phyloP scores from a whole-genome alignment of 352 stramenopile species.

The Globisporangium orthogonon region DNA sequence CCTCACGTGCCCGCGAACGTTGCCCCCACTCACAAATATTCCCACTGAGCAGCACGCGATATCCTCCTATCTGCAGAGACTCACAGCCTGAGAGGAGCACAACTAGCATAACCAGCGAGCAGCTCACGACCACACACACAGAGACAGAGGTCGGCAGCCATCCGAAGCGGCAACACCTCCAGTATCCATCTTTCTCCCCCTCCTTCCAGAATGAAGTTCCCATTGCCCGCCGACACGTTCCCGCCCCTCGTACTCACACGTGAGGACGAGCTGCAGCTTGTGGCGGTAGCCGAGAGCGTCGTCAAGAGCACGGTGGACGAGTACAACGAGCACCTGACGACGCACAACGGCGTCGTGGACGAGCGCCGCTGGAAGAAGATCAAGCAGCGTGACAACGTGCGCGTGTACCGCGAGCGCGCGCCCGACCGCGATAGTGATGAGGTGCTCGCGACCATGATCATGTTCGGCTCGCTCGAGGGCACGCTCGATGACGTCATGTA shows the following conservation, averaged over 20 bases:
- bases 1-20: too few species aligned
- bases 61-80: too few species aligned
- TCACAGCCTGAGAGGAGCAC: too few species aligned
- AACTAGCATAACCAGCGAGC: too few species aligned
- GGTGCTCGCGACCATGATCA: too few species aligned
- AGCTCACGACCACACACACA: too few species aligned
- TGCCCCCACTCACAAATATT: too few species aligned
- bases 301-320: conserved; percentile 36
- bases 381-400: conserved; percentile 23
- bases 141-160: too few species aligned
- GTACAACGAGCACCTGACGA: conserved; percentile 33
- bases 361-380: conserved; percentile 41
- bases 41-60: too few species aligned
- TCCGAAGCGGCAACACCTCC: too few species aligned
- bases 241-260: conserved; percentile 30
- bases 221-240: conserved; percentile 28
- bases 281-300: conserved; percentile 24
- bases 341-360: conserved; percentile 30
- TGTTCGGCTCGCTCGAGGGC: conserved; percentile 4
- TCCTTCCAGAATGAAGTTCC: conserved; percentile 21
- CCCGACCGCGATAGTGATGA: not conserved
- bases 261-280: conserved; percentile 32
- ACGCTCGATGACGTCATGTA: conserved; percentile 2
- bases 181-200: too few species aligned
- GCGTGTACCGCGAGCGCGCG: conserved; percentile 12